These are phyloP conservation scores for Pseudomicrostroma phylloplanum DNA, from an alignment of 1,284 basidiomycete species.

Conservation along the genomic window DNA sequence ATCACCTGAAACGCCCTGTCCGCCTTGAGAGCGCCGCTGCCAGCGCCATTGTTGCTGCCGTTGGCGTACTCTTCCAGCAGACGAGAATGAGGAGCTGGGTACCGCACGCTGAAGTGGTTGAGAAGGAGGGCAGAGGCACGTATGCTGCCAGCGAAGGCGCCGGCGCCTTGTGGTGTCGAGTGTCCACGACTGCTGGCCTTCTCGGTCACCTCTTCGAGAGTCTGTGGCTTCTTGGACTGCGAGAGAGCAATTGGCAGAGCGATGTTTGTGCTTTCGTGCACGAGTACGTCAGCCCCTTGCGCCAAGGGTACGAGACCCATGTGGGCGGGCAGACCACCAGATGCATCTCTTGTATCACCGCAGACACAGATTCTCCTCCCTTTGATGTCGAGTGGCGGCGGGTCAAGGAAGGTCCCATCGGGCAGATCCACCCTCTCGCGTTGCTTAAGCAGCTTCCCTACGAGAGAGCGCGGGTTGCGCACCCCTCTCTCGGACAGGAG, in stretches of 20 bases:
- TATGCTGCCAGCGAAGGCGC: conserved; percentile 36
- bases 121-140: conserved; percentile 32
- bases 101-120: conserved; percentile 46
- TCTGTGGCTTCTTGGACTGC: conserved; percentile 24
- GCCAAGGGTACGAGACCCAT: conserved; percentile 25
- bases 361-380: conserved; percentile 45
- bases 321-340: conserved; percentile 19
- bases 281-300: conserved; percentile 34
- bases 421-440: conserved; percentile 34
- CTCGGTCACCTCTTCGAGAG: conserved; percentile 21
- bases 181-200: conserved; percentile 36
- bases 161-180: conserved; percentile 42
- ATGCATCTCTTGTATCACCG: conserved; percentile 46
- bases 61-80: background rate
- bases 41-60: background rate
- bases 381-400: conserved; percentile 33
- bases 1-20: conserved; percentile 19
- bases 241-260: conserved; percentile 28
- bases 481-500: conserved; percentile 34
- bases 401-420: conserved; percentile 35
- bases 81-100: conserved; percentile 23
- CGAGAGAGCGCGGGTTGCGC: conserved; percentile 35
- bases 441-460: conserved; percentile 24
- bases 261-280: conserved; percentile 48
- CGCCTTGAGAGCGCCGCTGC: background rate